These are phyloP conservation scores for Plasmodium coatneyi DNA, from an alignment of 169 alveolate genomes.

Conservation along the genomic window DNA sequence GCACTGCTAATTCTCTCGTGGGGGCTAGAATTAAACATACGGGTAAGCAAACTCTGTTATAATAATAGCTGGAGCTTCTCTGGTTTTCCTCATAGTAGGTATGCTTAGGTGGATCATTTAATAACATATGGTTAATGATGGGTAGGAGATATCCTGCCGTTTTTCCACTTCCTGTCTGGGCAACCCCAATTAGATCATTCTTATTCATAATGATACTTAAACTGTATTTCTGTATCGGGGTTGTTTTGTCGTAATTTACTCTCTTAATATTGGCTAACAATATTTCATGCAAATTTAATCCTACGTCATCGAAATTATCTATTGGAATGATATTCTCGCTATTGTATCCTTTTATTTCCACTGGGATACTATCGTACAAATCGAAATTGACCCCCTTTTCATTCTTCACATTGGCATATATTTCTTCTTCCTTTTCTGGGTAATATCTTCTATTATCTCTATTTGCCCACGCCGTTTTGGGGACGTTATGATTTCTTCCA, in stretches of 20 bases:
- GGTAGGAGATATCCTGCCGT: slow-evolving; percentile 98
- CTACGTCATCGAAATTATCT: slow-evolving; percentile 82
- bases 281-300: slow-evolving; percentile 81
- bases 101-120: slow-evolving; percentile 88
- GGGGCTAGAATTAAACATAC: slow-evolving; percentile 94
- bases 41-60: slow-evolving; percentile 79
- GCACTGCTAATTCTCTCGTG: slow-evolving; percentile 97
- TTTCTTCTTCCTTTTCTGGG: slow-evolving; percentile 87
- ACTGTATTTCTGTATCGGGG: slow-evolving; percentile 96
- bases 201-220: slow-evolving; percentile 94
- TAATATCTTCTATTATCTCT: slow-evolving; percentile 86
- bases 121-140: slow-evolving; percentile 91
- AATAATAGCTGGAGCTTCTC: slow-evolving; percentile 48
- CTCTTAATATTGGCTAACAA: slow-evolving; percentile 82
- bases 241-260: slow-evolving; percentile 92
- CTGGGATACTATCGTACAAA: slow-evolving; percentile 90
- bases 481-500: slow-evolving; percentile 33
- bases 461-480: slow-evolving; percentile 85
- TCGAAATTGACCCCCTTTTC: slow-evolving; percentile 90
- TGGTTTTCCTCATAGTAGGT: slow-evolving; percentile 37
- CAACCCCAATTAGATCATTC: slow-evolving; percentile 97
- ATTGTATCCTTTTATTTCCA: slow-evolving; percentile 87
- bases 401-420: slow-evolving; percentile 83
- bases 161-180: slow-evolving; percentile 99
- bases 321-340: slow-evolving; percentile 83